phyloP scores from a whole-genome alignment of 768 basidiomycete genomes.

The Xerocomellus amylosporus region DNA sequence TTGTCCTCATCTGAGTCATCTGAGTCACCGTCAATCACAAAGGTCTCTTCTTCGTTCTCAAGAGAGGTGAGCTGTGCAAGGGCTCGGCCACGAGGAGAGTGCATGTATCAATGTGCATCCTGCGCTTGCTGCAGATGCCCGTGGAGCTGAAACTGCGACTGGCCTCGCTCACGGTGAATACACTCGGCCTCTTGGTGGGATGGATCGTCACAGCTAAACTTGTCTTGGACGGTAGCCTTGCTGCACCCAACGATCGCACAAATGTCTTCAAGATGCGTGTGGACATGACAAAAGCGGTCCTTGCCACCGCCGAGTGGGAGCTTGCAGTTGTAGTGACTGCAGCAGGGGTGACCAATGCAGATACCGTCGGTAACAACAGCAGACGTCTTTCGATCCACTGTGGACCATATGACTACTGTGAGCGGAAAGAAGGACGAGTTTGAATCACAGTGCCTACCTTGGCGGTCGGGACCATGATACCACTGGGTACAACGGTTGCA shows the following conservation, averaged over 20 bases:
- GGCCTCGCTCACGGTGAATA: not conserved
- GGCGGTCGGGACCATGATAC: not conserved
- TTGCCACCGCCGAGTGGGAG: not conserved
- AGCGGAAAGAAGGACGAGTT: no score
- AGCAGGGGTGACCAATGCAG: conserved; percentile 6
- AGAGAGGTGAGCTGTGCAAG: not conserved
- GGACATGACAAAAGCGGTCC: not conserved
- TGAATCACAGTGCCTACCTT: no score
- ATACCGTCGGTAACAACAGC: not conserved
- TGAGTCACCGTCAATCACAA: no score
- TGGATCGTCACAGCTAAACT: no score
- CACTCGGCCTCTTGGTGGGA: not conserved
- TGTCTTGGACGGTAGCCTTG: no score
- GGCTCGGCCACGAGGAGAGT: no score
- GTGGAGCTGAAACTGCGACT: conserved; percentile 3
- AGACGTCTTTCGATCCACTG: not conserved
- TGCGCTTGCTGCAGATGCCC: not conserved
- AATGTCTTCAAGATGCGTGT: accelerated
- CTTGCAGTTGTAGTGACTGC: not conserved
- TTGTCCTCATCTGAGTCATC: no score
- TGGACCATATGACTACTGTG: no score
- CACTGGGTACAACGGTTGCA: conserved; percentile 1
- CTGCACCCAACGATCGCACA: not conserved
- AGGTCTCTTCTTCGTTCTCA: not conserved
- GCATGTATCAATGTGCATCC: no score